Base-by-base conservation (phyloP, 23 red algal genomes). In the Chondrus crispus region DNA sequence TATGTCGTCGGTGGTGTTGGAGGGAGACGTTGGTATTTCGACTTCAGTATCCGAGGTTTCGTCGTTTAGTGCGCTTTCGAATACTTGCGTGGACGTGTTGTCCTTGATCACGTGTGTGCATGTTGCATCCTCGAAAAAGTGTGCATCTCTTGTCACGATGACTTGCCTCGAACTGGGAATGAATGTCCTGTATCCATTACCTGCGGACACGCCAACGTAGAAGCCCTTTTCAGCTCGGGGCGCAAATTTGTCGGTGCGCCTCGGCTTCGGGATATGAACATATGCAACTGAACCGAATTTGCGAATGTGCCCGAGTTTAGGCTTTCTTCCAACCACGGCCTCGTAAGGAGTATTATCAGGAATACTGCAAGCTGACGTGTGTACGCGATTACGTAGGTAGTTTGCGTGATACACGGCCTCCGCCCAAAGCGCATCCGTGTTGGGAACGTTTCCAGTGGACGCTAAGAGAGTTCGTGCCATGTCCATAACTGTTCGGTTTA, bases 121-220 rank as follows among this genome's bases (percentile, higher is more conserved):
- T n/a, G n/a, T n/a, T n/a, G n/a, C n/a, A n/a, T n/a, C n/a, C n/a
- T n/a, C n/a, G n/a, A n/a, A n/a, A n/a, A n/a, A n/a, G n/a, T n/a
- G n/a, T n/a, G n/a, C n/a, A 73, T 86, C 62, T 32, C 82, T 47
- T 1, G 62, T 71, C 10, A 86, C 82, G 18, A 46, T 36, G 6
- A 72, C 62, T 9, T 38, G 48, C 35, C 28, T 3, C 28, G 30
- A 48, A 42, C 53, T 63, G 5, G 60, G 82, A 19, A 68, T 20
- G 82, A 29, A 73, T 13, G 53, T 69, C 47, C 19, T 86, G 82
- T 86, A 86, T 1, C 37, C 53, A 51, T 86, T 86, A 4, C 82
- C 82, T 69, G 32, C 72, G 7, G 62, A 58, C 38, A 86, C 53
- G 5, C 82, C 82, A n/a, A n/a, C n/a, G n/a, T n/a, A n/a, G n/a